Percentiles rank a stretch among this genome's conserved stretches.
phyloP scores from a whole-genome alignment of 225 moss, liverwort and hornwort genomes.

The Takakia lepidozioides region DNA sequence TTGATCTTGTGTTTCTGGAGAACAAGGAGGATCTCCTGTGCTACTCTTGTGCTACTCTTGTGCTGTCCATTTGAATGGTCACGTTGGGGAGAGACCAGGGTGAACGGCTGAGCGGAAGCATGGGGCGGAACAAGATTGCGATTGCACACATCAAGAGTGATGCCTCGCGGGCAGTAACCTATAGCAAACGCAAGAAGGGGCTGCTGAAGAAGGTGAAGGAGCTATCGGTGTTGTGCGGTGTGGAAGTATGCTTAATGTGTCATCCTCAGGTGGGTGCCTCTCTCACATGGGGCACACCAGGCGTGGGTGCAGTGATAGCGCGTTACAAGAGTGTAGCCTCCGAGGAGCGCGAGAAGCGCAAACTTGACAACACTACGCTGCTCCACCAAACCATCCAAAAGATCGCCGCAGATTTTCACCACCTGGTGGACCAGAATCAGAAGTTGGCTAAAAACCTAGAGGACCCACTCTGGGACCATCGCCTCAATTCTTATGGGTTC shows the following conservation, averaged over 20 bases:
- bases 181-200: conserved; percentile 52
- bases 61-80: no score
- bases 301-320: conserved; percentile 27
- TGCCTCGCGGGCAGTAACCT: conserved; percentile 38
- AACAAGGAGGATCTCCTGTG: no score
- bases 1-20: no score
- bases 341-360: conserved; percentile 49
- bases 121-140: conserved; percentile 2
- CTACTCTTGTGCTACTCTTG: no score
- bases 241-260: conserved; percentile 54
- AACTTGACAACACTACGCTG: conserved; percentile 46
- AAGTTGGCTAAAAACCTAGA: conserved; percentile 27
- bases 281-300: conserved; percentile 44
- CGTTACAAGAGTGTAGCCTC: conserved; percentile 35
- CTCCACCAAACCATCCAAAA: conserved; percentile 39
- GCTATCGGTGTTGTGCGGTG: conserved; percentile 47
- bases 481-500: conserved; percentile 19
- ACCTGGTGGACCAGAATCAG: conserved; percentile 26
- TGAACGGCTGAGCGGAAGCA: no score
- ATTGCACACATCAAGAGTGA: conserved; percentile 34
- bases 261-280: conserved; percentile 38
- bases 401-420: conserved; percentile 23
- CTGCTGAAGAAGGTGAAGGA: conserved; percentile 55
- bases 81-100: no score
- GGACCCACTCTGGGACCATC: conserved; percentile 32